A percentile compares a stretch with the other conserved stretches of the same genome.
Evolutionary conservation across 345 rosid species (phyloP).

Genomic region (Aurinia saxatilis): DNA sequence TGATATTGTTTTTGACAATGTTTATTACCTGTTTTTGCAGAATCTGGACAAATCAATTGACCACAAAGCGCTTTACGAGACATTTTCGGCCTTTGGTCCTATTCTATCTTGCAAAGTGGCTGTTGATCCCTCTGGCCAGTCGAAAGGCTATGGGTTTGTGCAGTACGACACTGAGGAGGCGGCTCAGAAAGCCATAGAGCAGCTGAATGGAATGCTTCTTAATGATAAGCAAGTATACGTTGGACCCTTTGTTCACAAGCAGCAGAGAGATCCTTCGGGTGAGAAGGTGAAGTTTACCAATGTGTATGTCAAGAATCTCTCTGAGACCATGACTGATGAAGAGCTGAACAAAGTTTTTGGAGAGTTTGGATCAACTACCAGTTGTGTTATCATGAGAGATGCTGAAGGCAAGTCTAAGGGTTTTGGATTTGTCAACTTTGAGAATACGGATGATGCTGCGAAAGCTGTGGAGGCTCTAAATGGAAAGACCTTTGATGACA

Average conservation of each 20-base stretch:
- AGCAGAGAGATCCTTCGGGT: constrained; percentile 52
- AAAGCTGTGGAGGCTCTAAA: constrained; percentile 78
- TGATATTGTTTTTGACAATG: neutral
- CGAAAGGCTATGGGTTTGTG: constrained; percentile 94
- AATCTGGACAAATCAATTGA: constrained; percentile 85
- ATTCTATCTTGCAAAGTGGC: constrained; percentile 92
- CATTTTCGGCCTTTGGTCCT: constrained; percentile 77
- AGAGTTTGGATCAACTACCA: constrained; percentile 67
- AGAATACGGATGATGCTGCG: constrained; percentile 70
- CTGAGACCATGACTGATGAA: constrained; percentile 61
- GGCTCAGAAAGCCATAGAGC: constrained; percentile 72
- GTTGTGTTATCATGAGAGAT: constrained; percentile 83
- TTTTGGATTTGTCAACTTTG: constrained; percentile 93
- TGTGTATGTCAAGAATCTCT: constrained; percentile 73
- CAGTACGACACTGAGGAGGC: constrained; percentile 78
- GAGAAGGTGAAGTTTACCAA: constrained; percentile 62
- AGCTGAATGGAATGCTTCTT: constrained; percentile 83
- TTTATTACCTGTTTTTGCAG: constrained; percentile 27
- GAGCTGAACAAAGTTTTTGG: constrained; percentile 64
- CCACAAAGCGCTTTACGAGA: constrained; percentile 87
- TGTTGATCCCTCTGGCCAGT: constrained; percentile 66
- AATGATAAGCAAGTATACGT: constrained; percentile 94
- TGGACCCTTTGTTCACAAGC: constrained; percentile 86
- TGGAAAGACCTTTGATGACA: constrained; percentile 72
- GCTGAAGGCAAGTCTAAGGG: constrained; percentile 84